Percentiles rank a stretch among this genome's conserved stretches.
Evolutionary conservation across 331 rosid species (phyloP).

Genomic region (Quercus lobata): DNA sequence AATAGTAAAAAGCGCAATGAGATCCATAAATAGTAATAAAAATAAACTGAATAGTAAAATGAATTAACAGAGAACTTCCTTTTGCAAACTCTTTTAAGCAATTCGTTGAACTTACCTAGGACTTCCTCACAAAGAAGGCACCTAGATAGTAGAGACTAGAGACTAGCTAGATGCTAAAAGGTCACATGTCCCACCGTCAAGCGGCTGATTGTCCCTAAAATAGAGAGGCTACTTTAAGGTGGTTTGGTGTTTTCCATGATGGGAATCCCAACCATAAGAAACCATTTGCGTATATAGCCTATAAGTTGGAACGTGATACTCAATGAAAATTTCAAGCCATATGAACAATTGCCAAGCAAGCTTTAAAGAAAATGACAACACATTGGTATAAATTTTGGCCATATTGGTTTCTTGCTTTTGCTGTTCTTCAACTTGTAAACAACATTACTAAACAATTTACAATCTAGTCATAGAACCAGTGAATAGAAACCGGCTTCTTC

Average conservation of each 20-base stretch:
- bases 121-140: too few relatives aligned
- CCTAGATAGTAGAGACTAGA: background rate
- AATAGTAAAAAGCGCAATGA: rapidly evolving
- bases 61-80: too few relatives aligned
- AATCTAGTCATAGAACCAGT: too few relatives aligned
- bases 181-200: background rate
- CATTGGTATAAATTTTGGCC: background rate
- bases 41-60: too few relatives aligned
- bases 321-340: background rate
- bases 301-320: background rate
- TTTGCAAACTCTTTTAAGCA: too few relatives aligned
- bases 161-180: background rate
- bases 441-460: background rate
- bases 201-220: background rate
- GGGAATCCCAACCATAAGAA: background rate
- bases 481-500: background rate
- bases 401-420: background rate
- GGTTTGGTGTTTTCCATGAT: background rate
- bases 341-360: background rate
- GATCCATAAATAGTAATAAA: rapidly evolving
- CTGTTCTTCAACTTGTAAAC: background rate
- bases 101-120: too few relatives aligned
- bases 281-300: background rate
- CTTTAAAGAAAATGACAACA: background rate
- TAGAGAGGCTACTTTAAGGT: background rate